Conservation (phyloP, 169 alveolate genomes). For the Perkinsus olseni region DNA sequence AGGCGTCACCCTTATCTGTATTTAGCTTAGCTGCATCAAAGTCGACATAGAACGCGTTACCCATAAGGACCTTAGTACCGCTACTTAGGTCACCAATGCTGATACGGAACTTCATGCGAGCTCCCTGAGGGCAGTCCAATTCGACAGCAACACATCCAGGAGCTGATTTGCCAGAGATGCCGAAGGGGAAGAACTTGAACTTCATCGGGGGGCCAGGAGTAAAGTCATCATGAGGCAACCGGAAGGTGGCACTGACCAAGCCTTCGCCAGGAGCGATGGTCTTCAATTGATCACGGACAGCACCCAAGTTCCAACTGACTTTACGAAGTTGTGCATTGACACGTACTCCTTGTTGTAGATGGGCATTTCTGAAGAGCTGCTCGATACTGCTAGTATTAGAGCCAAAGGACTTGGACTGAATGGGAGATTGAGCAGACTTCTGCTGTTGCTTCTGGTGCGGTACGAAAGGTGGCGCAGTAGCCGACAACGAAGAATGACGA, state of each 20-base stretch:
- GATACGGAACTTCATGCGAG: neutral
- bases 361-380: neutral
- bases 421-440: neutral
- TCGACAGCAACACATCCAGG: neutral
- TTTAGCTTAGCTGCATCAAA: neutral
- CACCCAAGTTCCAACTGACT: neutral
- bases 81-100: neutral
- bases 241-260: neutral
- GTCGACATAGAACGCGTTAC: neutral
- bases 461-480: neutral
- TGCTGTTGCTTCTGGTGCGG: neutral
- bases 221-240: neutral
- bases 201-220: neutral
- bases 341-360: neutral
- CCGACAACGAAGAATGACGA: neutral
- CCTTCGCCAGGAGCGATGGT: neutral
- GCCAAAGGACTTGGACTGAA: neutral
- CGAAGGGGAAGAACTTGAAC: neutral
- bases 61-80: neutral
- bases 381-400: neutral
- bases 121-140: neutral
- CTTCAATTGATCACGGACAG: neutral
- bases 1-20: neutral
- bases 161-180: neutral
- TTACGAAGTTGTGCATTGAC: neutral